These are phyloP conservation scores for Mrakia frigida DNA, from an alignment of 768 basidiomycete species.

Conservation along the genomic window DNA sequence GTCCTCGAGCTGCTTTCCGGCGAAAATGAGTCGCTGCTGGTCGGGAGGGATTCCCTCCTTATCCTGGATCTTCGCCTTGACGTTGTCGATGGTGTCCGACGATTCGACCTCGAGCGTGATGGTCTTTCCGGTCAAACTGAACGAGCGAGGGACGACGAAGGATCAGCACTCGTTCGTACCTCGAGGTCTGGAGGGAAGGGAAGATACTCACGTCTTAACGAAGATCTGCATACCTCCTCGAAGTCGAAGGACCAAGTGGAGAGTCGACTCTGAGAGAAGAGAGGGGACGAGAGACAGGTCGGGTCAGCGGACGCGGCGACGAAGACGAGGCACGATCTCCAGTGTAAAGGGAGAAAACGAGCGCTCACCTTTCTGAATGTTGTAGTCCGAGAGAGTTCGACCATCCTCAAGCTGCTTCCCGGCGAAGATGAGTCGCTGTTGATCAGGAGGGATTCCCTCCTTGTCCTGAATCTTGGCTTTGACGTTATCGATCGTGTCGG, in stretches of 20 bases:
- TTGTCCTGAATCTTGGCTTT: slow-evolving; percentile 48
- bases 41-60: slow-evolving; percentile 68
- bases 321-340: slow-evolving; percentile 48
- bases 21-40: slow-evolving; percentile 85
- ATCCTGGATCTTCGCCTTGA: slow-evolving; percentile 46
- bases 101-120: slow-evolving; percentile 65
- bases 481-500: slow-evolving; percentile 51
- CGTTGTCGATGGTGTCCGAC: slow-evolving; percentile 51
- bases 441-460: slow-evolving; percentile 73
- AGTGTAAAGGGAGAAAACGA: slow-evolving; percentile 53
- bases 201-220: slow-evolving; percentile 21
- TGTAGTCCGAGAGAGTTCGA: slow-evolving; percentile 84
- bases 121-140: slow-evolving; percentile 45
- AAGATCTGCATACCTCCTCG: slow-evolving; percentile 51
- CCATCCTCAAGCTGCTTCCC: slow-evolving; percentile 91
- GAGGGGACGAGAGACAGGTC: background rate
- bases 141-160: slow-evolving; percentile 28
- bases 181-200: background rate
- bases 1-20: slow-evolving; percentile 87
- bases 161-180: background rate
- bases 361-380: slow-evolving; percentile 61
- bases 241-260: slow-evolving; percentile 64
- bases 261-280: slow-evolving; percentile 39
- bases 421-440: slow-evolving; percentile 85
- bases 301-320: background rate